Conservation (phyloP, 2,329 filamentous ascomycete genomes). For the Venturia oleaginea region DNA sequence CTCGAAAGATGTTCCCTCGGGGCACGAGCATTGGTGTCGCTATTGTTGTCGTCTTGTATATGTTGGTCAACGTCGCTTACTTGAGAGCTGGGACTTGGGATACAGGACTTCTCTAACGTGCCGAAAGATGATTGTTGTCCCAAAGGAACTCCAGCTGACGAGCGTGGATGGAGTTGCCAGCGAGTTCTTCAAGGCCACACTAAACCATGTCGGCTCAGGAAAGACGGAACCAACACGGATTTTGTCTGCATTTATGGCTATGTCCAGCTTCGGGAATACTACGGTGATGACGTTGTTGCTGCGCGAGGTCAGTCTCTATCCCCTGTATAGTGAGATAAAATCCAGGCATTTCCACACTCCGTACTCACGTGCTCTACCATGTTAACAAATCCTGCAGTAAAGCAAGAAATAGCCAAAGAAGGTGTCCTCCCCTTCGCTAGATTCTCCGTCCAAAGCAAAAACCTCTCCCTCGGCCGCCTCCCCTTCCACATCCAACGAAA, state of each 20-base stretch:
- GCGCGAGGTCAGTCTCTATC: constrained; percentile 25
- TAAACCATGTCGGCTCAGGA: background rate
- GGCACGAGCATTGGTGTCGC: constrained; percentile 28
- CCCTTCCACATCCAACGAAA: background rate
- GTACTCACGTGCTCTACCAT: background rate
- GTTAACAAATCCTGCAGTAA: constrained; percentile 27
- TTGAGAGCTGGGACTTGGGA: constrained; percentile 12
- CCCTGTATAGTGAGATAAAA: background rate
- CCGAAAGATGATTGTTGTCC: constrained; percentile 4
- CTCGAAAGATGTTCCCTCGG: constrained; percentile 29
- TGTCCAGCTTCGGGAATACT: constrained; percentile 49
- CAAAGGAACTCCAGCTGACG: background rate
- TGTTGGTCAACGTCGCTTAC: constrained; percentile 23
- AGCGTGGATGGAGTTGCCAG: background rate
- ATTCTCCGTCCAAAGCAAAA: constrained; percentile 33
- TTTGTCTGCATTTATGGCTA: constrained; percentile 42
- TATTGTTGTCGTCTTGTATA: constrained; percentile 20
- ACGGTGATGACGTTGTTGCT: constrained; percentile 48
- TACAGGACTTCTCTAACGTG: constrained; percentile 20
- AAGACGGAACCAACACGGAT: constrained; percentile 23
- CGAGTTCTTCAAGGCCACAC: background rate
- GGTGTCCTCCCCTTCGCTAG: constrained; percentile 44
- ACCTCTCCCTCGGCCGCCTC: background rate
- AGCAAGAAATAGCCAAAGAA: constrained; percentile 53
- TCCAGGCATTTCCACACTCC: background rate